Base-by-base conservation (phyloP, 176 grass and related monocot genomes). In the Panicum miliaceum region DNA sequence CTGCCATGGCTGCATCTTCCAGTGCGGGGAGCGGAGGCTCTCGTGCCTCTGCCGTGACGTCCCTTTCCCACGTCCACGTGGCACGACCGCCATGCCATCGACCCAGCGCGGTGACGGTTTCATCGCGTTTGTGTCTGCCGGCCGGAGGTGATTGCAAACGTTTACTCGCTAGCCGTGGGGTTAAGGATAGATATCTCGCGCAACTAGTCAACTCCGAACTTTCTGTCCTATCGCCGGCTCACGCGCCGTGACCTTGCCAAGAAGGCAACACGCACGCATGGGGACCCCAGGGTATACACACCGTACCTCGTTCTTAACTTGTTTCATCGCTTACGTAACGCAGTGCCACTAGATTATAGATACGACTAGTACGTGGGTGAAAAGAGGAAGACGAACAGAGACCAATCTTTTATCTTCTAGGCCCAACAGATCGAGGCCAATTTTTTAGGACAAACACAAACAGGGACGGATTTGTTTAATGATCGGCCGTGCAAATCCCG, bases 401-500 rank as follows among this genome's bases (percentile, higher is more conserved):
- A n/a, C n/a, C n/a, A n/a, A n/a, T n/a, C n/a, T n/a, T n/a, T n/a
- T n/a, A n/a, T n/a, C n/a, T 40, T 40, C 6, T 40, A 40, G 38
- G 38, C 38, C 52, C 20, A 19, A 70, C 75, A 53, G n/a, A n/a
- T n/a, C n/a, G 36, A 26, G 26, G 11, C 6, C 7, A 4, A 3
- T 45, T 14, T 76, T 47, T 63, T 34, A 22, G 23, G 15, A 72
- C 54, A 23, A 41, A n/a, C 16, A 72, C 53, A n/a, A 40, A 15
- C 23, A 66, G 45, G 10, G n/a, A 34, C 52, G 10, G 14, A 27
- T 9, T 59, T 46, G n/a, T 72, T 45, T 59, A 72, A 58, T 19
- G 4, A 46, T 35, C 64, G 14, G 7, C 22, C 74, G 22, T 85
- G 73, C 73, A 68, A 47, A 77, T 77, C 83, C 73, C 63, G 25